A percentile compares a stretch with the other conserved stretches of the same genome.
Evolutionary conservation across 257 asterid genomes (phyloP).

Genomic region (Solanum neorickii): DNA sequence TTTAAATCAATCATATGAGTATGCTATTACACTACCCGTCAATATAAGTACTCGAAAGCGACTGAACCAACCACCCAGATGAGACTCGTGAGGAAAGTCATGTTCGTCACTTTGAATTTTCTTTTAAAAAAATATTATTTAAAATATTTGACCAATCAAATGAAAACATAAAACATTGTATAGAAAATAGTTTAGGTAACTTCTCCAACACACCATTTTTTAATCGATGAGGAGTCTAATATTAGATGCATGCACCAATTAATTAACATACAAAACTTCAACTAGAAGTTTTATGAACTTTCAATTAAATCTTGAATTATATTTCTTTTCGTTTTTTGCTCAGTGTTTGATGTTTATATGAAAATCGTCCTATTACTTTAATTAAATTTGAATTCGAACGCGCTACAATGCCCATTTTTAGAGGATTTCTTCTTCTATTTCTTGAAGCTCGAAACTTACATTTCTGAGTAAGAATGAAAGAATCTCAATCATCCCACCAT

Average conservation of each 20-base stretch:
- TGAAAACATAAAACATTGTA: too few relatives aligned
- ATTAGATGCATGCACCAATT: neutral
- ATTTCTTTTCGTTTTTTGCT: neutral
- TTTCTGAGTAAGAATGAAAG: neutral
- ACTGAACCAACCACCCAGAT: too few relatives aligned
- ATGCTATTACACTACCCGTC: too few relatives aligned
- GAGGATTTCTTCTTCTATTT: neutral
- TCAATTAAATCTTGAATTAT: neutral
- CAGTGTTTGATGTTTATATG: neutral
- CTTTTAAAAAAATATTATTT: too few relatives aligned
- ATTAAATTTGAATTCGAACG: neutral
- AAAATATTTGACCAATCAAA: neutral
- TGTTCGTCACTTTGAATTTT: neutral
- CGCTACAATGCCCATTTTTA: neutral
- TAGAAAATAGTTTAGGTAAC: neutral
- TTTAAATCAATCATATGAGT: too few relatives aligned
- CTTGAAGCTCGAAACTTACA: accelerated
- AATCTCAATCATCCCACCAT: accelerated
- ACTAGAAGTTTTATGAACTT: neutral
- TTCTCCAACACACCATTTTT: neutral
- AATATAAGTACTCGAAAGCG: too few relatives aligned
- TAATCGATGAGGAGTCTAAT: neutral
- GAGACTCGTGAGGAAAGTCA: too few relatives aligned
- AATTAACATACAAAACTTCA: neutral
- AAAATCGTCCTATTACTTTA: neutral